Evolutionary conservation across 768 basidiomycete species (phyloP).

Genomic region (Termitomyces sp.): DNA sequence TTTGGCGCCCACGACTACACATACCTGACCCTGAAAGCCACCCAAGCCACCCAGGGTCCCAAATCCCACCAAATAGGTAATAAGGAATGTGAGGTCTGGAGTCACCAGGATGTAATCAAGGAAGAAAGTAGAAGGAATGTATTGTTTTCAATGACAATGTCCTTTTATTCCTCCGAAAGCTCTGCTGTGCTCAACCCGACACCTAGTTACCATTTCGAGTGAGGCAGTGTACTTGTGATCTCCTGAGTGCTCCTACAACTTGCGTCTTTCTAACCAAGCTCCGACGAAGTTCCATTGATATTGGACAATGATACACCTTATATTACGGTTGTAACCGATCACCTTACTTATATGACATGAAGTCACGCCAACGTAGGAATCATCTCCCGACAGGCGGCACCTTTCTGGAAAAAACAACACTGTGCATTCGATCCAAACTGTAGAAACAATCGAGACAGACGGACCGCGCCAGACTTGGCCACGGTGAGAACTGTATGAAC

Average conservation of each 20-base stretch:
- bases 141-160: background rate
- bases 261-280: background rate
- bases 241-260: background rate
- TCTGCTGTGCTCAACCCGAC: background rate
- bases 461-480: background rate
- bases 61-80: background rate
- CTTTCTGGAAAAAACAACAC: background rate
- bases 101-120: background rate
- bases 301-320: background rate
- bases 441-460: background rate
- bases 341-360: background rate
- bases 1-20: background rate
- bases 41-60: background rate
- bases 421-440: background rate
- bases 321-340: too few species aligned
- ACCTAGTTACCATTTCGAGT: background rate
- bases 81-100: background rate
- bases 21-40: background rate
- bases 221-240: background rate
- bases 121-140: background rate
- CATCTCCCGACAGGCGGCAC: too few species aligned
- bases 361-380: background rate
- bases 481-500: constrained; percentile 20
- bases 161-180: background rate
- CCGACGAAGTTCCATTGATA: background rate